Base-by-base conservation (phyloP, 2,329 filamentous ascomycete species). In the Elsinoe australis region DNA sequence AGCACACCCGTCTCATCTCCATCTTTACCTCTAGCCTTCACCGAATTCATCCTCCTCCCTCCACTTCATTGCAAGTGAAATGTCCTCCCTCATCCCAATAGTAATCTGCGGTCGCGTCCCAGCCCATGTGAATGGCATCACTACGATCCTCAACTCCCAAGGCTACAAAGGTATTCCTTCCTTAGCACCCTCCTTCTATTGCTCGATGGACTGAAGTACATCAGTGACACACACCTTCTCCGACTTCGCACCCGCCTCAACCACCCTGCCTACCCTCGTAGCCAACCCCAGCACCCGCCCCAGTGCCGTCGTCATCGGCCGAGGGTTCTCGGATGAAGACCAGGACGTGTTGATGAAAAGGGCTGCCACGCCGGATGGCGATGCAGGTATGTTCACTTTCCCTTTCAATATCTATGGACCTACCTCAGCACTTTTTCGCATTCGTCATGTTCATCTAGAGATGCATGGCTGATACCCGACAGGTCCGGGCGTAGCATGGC, bases 241-340 rank as follows among this genome's bases (percentile, higher is more conserved):
- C n/a, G 29, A 34, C 17, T 36, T 47, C 9, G 29, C 28, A 5
- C 12, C 7, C 1, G 44, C 44, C 5, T 9, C 5, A 7, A 15
- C 29, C 10, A n/a, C 17, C 5, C 19, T 47, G 7, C 44, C 44
- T 7, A 7, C 15, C 9, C 12, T 47, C 7, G 29, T 35, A 8
- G 8, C 7, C 2, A 31, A 47, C 19, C 44, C 14, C 2, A 8
- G 7, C 29, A 47, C 44, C 10, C 3, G 44, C 22, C 44, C 44
- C 28, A 28, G 44, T 17, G 44, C 32, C 12, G 17, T 47, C 4
- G 31, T 47, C n/a, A 47, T 47, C n/a, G 44, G 44, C 29, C 29
- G 44, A 10, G 44, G 29, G 9, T 47, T 47, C 44, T 47, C 44
- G 12, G 44, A 47, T 18, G 19, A 34, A n/a, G 24, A 47, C 18